These are phyloP conservation scores for Handroanthus guayacan DNA, from an alignment of 257 asterid species.

Conservation along the genomic window DNA sequence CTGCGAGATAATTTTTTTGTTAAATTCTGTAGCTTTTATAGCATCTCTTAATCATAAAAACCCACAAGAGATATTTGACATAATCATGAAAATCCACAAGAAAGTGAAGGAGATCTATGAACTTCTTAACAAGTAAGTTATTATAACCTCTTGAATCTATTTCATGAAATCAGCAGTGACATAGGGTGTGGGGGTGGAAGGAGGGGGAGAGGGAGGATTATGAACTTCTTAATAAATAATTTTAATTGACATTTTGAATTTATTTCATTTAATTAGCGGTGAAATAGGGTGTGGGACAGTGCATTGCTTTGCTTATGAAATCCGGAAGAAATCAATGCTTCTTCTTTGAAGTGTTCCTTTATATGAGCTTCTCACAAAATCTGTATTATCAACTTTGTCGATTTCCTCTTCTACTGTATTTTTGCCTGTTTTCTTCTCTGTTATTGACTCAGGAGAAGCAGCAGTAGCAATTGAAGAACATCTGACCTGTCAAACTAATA, in stretches of 20 bases:
- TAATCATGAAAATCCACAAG: background rate
- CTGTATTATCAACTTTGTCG: background rate
- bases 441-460: background rate
- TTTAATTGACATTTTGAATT: background rate
- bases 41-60: background rate
- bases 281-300: background rate
- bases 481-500: background rate
- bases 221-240: background rate
- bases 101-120: background rate
- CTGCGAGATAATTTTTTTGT: background rate
- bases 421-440: background rate
- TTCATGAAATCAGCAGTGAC: background rate
- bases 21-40: background rate
- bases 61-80: background rate
- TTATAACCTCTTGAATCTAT: background rate
- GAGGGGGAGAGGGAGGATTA: no score
- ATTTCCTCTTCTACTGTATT: background rate
- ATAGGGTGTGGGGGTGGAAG: background rate
- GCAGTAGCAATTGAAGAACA: background rate
- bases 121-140: background rate
- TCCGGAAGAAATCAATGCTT: background rate
- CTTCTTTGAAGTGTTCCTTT: background rate
- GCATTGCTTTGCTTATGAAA: background rate
- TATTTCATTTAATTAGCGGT: background rate
- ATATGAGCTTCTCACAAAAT: background rate